These are phyloP conservation scores for Crucihimalaya himalaica DNA, from an alignment of 345 rosid genomes.

Conservation along the genomic window DNA sequence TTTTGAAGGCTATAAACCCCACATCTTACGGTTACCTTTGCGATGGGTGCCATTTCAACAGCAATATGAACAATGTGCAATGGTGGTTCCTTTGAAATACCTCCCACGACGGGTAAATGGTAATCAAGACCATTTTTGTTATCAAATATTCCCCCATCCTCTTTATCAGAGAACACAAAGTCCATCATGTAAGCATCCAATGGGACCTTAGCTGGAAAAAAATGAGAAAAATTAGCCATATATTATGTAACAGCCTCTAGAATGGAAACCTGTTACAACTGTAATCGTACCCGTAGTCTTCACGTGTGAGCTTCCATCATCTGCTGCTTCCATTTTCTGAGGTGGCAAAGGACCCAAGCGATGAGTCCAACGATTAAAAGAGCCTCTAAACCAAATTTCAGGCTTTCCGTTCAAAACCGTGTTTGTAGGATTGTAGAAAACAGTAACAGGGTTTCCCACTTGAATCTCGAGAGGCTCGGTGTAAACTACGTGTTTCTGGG, in stretches of 20 bases:
- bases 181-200: constrained; percentile 95
- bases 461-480: constrained; percentile 82
- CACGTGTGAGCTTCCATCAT: constrained; percentile 55
- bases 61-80: constrained; percentile 87
- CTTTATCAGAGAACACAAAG: constrained; percentile 92
- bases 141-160: constrained; percentile 82
- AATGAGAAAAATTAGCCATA: constrained; percentile 27
- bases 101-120: constrained; percentile 79
- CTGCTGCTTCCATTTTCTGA: constrained; percentile 71
- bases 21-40: constrained; percentile 57
- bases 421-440: constrained; percentile 83
- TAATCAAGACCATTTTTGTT: constrained; percentile 81
- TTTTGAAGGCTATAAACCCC: neutral
- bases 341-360: constrained; percentile 73
- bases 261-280: neutral
- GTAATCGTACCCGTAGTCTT: constrained; percentile 60
- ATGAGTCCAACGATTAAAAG: constrained; percentile 96
- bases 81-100: constrained; percentile 79
- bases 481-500: constrained; percentile 80
- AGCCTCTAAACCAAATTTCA: constrained; percentile 90
- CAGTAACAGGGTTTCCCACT: constrained; percentile 68
- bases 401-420: constrained; percentile 79
- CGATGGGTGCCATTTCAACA: constrained; percentile 98
- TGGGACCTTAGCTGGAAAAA: constrained; percentile 79
- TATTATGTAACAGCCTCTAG: neutral